Evolutionary conservation across 192 early-diverging fungal species (phyloP), one percentile per base, ranked within the genome.

Genomic region (Geosiphon pyriformis): DNA sequence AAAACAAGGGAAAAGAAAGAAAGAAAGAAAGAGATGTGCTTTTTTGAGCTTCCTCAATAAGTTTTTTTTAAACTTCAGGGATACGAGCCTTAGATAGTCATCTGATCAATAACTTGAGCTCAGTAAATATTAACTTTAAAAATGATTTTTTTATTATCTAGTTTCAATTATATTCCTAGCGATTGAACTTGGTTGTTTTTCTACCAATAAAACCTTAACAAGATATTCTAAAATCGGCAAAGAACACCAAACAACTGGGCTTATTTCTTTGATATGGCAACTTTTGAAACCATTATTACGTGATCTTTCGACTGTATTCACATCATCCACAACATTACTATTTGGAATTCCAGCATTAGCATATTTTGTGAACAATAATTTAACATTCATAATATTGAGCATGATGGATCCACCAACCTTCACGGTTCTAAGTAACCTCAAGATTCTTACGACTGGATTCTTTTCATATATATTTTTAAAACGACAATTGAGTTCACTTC

Each of bases 301-400:
- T n/a, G n/a, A n/a, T n/a, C n/a, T n/a, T n/a, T n/a, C n/a, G n/a
- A n/a, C n/a, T n/a, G n/a, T n/a, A n/a, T 57, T 32, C 33, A 68
- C 10, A 50, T 22, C 27, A 29, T 2, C 18, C 23, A 49, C 32
- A 50, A 61, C 61, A 29, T 58, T 76, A 29, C 30, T 72, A 12
- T 76, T 76, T 33, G 67, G 70, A 4, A 71, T 76, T 18, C 74
- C 74, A 1, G 74, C 70, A 11, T 64, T 71, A 25, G 72, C 69
- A 29, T 76, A 76, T 46, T 76, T 76, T 50, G 67, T 76, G 61
- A 76, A 76, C 69, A 76, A 76, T 54, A 76, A 76, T 48, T 52
- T 76, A 25, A 67, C 70, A 2, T 76, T 76, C 25, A 33, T 76
- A 20, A 48, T 76, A 0, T 33, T 76, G 4, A 61, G 61, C 3